A percentile compares a stretch with the other conserved stretches of the same genome.
These are phyloP conservation scores for Escovopsis sp. DNA, from an alignment of 2,329 filamentous ascomycete species.

Conservation along the genomic window DNA sequence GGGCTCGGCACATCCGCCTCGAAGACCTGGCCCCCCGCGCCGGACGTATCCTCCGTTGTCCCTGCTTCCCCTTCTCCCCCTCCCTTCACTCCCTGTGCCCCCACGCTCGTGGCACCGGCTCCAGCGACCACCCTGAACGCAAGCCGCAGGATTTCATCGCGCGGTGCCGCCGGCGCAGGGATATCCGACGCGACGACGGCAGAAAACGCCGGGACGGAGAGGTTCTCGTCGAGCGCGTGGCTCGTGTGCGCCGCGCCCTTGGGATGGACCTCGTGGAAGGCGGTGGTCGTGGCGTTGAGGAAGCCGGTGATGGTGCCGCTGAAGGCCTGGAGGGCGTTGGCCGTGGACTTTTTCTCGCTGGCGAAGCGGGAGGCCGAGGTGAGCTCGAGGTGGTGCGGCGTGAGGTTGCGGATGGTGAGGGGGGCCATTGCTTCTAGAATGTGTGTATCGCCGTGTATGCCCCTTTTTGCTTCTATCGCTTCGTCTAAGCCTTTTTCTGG, in stretches of 20 bases:
- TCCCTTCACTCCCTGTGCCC: too few relatives aligned
- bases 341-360: constrained; percentile 25
- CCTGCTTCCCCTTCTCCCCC: too few relatives aligned
- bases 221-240: constrained; percentile 43
- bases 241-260: constrained; percentile 39
- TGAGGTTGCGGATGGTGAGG: constrained; percentile 72
- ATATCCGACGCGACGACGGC: constrained; percentile 42
- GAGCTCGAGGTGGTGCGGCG: constrained; percentile 55
- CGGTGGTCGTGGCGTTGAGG: constrained; percentile 25
- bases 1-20: constrained; percentile 57
- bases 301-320: constrained; percentile 27
- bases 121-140: constrained; percentile 55
- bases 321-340: constrained; percentile 29
- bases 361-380: constrained; percentile 60
- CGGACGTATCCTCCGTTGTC: too few relatives aligned
- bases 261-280: constrained; percentile 17
- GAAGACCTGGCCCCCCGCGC: constrained; percentile 33
- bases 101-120: too few relatives aligned
- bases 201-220: constrained; percentile 56
- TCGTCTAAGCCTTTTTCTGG: too few relatives aligned
- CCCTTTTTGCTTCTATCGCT: too few relatives aligned
- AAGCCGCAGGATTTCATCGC: constrained; percentile 55
- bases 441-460: neutral
- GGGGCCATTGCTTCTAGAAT: constrained; percentile 24
- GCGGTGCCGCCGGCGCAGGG: constrained; percentile 34